phyloP scores from a whole-genome alignment of 2,329 filamentous ascomycete species.

The Colletotrichum sp. region DNA sequence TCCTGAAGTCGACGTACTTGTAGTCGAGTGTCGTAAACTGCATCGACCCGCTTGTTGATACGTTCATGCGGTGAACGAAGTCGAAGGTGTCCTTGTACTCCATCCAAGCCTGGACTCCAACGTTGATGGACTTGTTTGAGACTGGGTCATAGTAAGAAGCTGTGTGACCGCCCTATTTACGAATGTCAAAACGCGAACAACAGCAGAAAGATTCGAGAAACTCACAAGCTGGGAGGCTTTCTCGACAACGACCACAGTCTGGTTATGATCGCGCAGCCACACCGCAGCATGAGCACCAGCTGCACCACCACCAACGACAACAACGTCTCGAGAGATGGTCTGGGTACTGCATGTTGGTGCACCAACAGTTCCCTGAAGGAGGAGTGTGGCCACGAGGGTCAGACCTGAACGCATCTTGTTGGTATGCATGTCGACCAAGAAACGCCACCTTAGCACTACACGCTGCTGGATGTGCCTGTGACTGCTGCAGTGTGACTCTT shows the following conservation, averaged over 20 bases:
- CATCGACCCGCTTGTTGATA: slow-evolving; percentile 33
- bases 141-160: slow-evolving; percentile 33
- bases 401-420: neutral
- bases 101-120: slow-evolving; percentile 27
- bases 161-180: slow-evolving; percentile 34
- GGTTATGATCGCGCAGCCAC: slow-evolving; percentile 37
- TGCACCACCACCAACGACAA: slow-evolving; percentile 46
- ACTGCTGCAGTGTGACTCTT: neutral
- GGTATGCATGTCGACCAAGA: neutral
- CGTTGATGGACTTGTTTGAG: slow-evolving; percentile 24
- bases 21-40: slow-evolving; percentile 18
- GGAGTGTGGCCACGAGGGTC: neutral
- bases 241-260: slow-evolving; percentile 45
- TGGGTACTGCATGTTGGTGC: neutral
- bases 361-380: neutral
- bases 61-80: slow-evolving; percentile 35
- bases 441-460: neutral
- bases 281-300: slow-evolving; percentile 45
- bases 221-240: slow-evolving; percentile 34
- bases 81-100: slow-evolving; percentile 37
- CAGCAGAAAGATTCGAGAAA: neutral
- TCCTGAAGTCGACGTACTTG: slow-evolving; percentile 39
- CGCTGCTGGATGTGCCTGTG: neutral
- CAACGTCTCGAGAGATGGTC: slow-evolving; percentile 25
- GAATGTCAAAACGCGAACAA: neutral